A percentile compares a stretch with the other conserved stretches of the same genome.
phyloP scores from a whole-genome alignment of 2,329 filamentous ascomycete genomes.

The Aspergillus alliaceus region DNA sequence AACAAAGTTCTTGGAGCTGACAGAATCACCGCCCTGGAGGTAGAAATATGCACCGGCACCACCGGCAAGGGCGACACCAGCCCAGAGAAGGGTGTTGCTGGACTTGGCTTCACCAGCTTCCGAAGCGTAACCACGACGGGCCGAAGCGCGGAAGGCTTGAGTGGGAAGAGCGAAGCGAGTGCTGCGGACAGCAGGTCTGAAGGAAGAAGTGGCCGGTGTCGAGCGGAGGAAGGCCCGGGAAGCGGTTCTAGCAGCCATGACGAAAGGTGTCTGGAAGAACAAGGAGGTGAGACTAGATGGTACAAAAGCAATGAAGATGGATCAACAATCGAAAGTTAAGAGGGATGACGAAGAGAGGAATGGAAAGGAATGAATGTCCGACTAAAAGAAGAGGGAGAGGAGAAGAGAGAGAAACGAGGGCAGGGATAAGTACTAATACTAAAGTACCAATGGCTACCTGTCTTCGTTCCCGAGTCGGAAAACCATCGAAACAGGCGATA shows the following conservation, averaged over 20 bases:
- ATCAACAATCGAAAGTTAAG: neutral
- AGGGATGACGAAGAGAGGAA: neutral
- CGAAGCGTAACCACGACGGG: slow-evolving; percentile 77
- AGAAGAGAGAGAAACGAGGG: slow-evolving; percentile 10
- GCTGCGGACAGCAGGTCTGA: slow-evolving; percentile 53
- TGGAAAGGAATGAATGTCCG: neutral
- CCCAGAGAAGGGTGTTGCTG: slow-evolving; percentile 56
- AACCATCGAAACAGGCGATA: slow-evolving; percentile 3
- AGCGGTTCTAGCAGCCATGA: slow-evolving; percentile 40
- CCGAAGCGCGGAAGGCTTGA: slow-evolving; percentile 70
- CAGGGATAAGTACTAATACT: slow-evolving; percentile 5
- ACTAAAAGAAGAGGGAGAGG: slow-evolving; percentile 5
- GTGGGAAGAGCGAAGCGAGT: slow-evolving; percentile 58
- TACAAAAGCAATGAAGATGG: slow-evolving; percentile 5
- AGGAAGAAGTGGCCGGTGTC: slow-evolving; percentile 34
- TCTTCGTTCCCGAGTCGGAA: slow-evolving; percentile 5
- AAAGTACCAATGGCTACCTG: neutral
- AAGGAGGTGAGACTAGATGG: slow-evolving; percentile 4
- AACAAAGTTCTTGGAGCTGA: slow-evolving; percentile 56
- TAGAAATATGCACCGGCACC: slow-evolving; percentile 67
- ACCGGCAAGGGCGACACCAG: slow-evolving; percentile 59
- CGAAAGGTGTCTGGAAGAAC: neutral
- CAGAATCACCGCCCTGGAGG: slow-evolving; percentile 50
- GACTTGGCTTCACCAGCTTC: slow-evolving; percentile 57
- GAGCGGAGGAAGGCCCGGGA: slow-evolving; percentile 45